These are phyloP conservation scores for Aeminium ludgeri DNA, from an alignment of 495 filamentous ascomycete species.

Conservation along the genomic window DNA sequence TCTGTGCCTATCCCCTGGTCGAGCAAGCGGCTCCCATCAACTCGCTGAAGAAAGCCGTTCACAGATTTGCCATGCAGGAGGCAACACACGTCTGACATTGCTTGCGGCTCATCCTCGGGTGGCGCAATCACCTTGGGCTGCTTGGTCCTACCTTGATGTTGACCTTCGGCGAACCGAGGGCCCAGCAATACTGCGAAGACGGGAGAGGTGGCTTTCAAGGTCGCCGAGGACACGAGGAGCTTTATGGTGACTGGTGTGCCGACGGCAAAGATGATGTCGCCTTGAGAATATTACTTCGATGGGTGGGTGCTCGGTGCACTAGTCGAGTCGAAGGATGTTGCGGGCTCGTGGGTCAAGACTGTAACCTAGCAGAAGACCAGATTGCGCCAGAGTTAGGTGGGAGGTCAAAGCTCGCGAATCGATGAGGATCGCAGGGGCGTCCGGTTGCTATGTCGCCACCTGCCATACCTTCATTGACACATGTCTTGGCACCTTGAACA, in stretches of 20 bases:
- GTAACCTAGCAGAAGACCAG: background rate
- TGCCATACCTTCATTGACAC: conserved; percentile 1
- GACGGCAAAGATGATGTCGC: background rate
- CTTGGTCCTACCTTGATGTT: background rate
- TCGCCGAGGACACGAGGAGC: background rate
- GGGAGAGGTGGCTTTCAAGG: background rate
- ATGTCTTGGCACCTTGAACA: too few species aligned
- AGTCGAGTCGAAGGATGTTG: background rate
- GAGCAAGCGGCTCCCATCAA: too few species aligned
- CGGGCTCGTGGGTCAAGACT: background rate
- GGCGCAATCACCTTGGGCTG: background rate
- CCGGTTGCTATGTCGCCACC: background rate
- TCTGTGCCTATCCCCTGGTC: too few species aligned
- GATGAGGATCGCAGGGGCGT: background rate
- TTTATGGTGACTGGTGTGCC: background rate
- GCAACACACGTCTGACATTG: background rate
- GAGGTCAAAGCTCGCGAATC: background rate
- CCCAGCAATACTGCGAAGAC: background rate
- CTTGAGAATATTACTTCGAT: too few species aligned
- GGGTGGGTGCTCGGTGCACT: background rate
- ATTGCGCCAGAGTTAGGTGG: background rate
- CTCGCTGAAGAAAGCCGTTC: background rate
- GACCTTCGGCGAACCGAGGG: background rate
- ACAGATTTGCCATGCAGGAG: background rate
- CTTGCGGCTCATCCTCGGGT: background rate